Evolutionary conservation across 805 yeast species (phyloP), one percentile per base, ranked within the genome.

Genomic region (Maudiozyma bulderi): DNA sequence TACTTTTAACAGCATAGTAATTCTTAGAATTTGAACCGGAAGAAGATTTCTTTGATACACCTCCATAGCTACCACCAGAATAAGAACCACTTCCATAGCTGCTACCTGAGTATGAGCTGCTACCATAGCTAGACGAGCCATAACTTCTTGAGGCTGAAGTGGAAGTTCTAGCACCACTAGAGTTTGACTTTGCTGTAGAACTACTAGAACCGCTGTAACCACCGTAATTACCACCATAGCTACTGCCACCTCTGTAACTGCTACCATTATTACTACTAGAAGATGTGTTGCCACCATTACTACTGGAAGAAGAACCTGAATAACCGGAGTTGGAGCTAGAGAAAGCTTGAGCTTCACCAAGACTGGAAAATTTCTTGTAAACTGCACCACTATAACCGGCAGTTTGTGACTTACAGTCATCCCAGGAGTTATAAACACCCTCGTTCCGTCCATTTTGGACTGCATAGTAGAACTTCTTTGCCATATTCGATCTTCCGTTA

Each of bases 341-440:
- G 61, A 73, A 81, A 0, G 61, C 64, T 28, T 59, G 50, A 0
- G 95, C 95, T 31, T 73, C 85, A 0, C 55, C 54, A 0, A 30
- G 47, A 1, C 76, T 63, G 9, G 59, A 53, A 58, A 86, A 86
- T 54, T 75, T 75, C 62, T 82, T 84, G 65, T 60, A 82, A 11
- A 60, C 57, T 6, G 88, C 84, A 3, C 80, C 78, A 3, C 74
- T 50, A 54, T 62, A 82, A 0, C 90, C 87, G 6, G 57, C 54
- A 0, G 81, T 84, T 43, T 78, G 76, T 0, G 55, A 53, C 47
- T 73, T 68, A 49, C 83, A 79, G 5, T 73, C 78, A 1, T 61
- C 59, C 96, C 96, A 88, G 15, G 64, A 62, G 7, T 49, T 54
- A 63, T 67, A 87, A 0, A 87, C 70, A 0, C 95, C 95, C 1